Base-by-base conservation (phyloP, 352 stramenopile genomes). In the Pelagophyceae sp. region DNA sequence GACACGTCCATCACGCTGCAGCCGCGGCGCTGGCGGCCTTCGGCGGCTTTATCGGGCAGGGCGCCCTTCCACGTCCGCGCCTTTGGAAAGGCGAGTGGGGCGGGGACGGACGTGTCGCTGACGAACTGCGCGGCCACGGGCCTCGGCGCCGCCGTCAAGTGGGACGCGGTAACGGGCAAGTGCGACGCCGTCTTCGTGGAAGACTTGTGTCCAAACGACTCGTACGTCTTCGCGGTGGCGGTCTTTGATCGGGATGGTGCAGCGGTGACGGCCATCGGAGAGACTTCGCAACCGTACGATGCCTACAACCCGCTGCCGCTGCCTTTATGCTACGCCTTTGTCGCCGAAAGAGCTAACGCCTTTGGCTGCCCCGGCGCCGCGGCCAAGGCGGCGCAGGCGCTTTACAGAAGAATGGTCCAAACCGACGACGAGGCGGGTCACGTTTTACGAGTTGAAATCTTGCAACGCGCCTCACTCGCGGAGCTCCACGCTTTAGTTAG, bases 191-290 rank as follows among this genome's bases (percentile, higher is more conserved):
- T 85, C 5, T 89, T 84, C 0, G 82, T 94, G 40, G 86, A 82
- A 1, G 86, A 83, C 0, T 63, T 94, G 1, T 31, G 82, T 0
- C 79, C 88, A 0, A 93, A 93, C 70, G 87, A 92, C 40, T 89
- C 81, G 72, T 94, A 93, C 74, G 87, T 93, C 23, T 94, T 94
- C 64, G 90, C 90, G 17, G 83, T 90, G 0, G 89, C 89, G 33
- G 89, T 89, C 0, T 94, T 90, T 33, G 89, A 94, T 64, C 78
- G 72, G 0, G 79, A 87, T 0, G 81, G 87, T 27, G 81, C 91
- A 0, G 38, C 91, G 15, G 90, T 94, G 31, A 76, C 89, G 61
- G 82, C 79, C 1, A 90, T 93, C 50, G 89, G 89, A 0, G 83
- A 87, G 27, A 92, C 87, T 0, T 89, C 86, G 0, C 77, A 82